Evolutionary conservation across 768 basidiomycete species (phyloP).

Genomic region (Calocera cornea): DNA sequence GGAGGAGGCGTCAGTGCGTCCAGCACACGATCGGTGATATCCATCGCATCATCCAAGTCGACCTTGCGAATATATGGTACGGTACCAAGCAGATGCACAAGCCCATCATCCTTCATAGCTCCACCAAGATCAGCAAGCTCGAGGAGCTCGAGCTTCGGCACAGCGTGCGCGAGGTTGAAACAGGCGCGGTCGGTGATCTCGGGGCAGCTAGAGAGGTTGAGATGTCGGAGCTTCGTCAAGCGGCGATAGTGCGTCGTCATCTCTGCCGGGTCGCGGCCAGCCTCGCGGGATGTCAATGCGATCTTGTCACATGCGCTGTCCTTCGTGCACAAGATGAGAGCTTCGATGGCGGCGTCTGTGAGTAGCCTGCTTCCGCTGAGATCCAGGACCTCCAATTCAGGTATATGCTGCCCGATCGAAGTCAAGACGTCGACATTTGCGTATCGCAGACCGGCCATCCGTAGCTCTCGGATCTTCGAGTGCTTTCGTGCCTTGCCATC

Average conservation of each 20-base stretch:
- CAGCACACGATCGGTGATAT: slow-evolving; percentile 62
- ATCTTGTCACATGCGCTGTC: slow-evolving; percentile 19
- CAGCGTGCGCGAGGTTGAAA: slow-evolving; percentile 50
- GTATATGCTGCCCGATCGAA: slow-evolving; percentile 53
- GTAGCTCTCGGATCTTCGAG: slow-evolving; percentile 41
- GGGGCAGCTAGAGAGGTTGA: slow-evolving; percentile 56
- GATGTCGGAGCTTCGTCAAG: slow-evolving; percentile 55
- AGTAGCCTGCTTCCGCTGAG: slow-evolving; percentile 57
- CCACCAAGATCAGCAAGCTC: slow-evolving; percentile 66
- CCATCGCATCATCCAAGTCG: slow-evolving; percentile 73
- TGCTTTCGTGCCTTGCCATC: slow-evolving; percentile 30
- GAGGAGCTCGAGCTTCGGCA: slow-evolving; percentile 61
- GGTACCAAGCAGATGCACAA: slow-evolving; percentile 53
- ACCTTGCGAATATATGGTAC: slow-evolving; percentile 58
- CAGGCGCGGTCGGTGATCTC: slow-evolving; percentile 65
- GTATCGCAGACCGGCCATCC: slow-evolving; percentile 52
- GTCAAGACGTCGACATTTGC: slow-evolving; percentile 48
- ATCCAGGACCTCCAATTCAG: slow-evolving; percentile 65
- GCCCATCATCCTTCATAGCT: slow-evolving; percentile 57
- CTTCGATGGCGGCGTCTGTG: slow-evolving; percentile 62
- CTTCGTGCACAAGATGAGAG: slow-evolving; percentile 39
- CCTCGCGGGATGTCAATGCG: slow-evolving; percentile 43
- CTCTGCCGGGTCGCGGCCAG: slow-evolving; percentile 42
- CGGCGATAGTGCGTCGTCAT: slow-evolving; percentile 42
- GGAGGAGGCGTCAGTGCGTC: slow-evolving; percentile 42